Percentiles rank a stretch among this genome's conserved stretches.
Conservation (phyloP, 371 early-diverging fungal genomes). For the Fennellomyces sp. region DNA sequence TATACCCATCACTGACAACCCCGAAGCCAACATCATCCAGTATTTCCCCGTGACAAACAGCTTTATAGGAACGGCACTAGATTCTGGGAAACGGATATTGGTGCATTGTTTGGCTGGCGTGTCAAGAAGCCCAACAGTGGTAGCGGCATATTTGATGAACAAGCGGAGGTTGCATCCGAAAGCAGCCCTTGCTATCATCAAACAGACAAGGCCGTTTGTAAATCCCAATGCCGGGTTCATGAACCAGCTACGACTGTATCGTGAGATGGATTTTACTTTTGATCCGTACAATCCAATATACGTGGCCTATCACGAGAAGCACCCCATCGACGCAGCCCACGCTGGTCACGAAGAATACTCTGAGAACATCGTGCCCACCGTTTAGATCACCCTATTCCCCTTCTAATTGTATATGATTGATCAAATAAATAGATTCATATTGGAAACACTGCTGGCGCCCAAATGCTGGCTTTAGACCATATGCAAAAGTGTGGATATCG, state of each 20-base stretch:
- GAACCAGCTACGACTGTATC: constrained; percentile 68
- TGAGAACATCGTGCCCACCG: neutral
- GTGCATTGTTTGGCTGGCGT: constrained; percentile 58
- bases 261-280: constrained; percentile 62
- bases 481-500: no score
- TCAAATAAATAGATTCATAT: neutral
- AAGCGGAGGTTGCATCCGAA: constrained; percentile 38
- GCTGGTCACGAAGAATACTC: constrained; percentile 32
- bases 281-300: constrained; percentile 58
- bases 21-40: constrained; percentile 69
- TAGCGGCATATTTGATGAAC: constrained; percentile 76
- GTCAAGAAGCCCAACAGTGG: constrained; percentile 45
- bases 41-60: constrained; percentile 63
- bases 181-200: constrained; percentile 60
- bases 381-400: neutral
- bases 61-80: constrained; percentile 63
- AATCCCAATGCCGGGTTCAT: constrained; percentile 79
- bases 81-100: constrained; percentile 55
- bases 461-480: no score
- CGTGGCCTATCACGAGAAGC: constrained; percentile 57
- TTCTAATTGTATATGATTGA: neutral
- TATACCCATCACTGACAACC: constrained; percentile 64
- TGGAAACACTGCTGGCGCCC: no score
- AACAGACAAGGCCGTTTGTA: constrained; percentile 56
- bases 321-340: constrained; percentile 42